Evolutionary conservation across 768 basidiomycete species (phyloP).

Genomic region (Amanita molliuscula): DNA sequence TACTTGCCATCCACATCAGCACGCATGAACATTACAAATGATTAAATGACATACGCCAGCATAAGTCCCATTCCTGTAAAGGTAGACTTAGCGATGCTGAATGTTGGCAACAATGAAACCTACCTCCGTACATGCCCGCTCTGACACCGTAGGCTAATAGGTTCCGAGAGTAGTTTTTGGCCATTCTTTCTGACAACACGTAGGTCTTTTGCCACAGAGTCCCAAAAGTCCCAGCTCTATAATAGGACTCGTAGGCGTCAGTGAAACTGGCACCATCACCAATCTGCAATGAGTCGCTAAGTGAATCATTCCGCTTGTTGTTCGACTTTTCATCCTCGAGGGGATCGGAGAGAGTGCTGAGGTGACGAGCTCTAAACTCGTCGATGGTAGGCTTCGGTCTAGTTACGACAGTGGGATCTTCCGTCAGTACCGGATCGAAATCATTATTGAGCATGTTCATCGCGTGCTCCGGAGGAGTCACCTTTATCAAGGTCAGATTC

Average conservation of each 20-base stretch:
- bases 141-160: constrained; percentile 49
- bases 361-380: constrained; percentile 26
- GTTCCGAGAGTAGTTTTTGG: constrained; percentile 42
- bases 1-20: constrained; percentile 17
- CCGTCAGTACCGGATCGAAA: constrained; percentile 19
- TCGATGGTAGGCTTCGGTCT: constrained; percentile 7
- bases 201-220: constrained; percentile 30
- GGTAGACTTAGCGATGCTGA: not conserved
- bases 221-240: constrained; percentile 16
- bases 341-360: constrained; percentile 13
- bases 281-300: not conserved
- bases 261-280: not conserved
- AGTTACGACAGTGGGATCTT: not conserved
- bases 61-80: not conserved
- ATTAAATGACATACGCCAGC: not conserved
- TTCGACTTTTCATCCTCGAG: not conserved
- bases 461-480: constrained; percentile 49
- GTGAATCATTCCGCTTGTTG: not conserved
- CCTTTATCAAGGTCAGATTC: constrained; percentile 14
- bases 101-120: constrained; percentile 7
- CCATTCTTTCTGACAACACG: constrained; percentile 36
- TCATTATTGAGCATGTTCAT: constrained; percentile 47
- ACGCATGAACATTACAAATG: not conserved
- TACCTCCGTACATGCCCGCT: constrained; percentile 42
- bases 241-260: not conserved